Base-by-base conservation (phyloP, 2,329 filamentous ascomycete genomes). In the Hirsutella rhossiliensis region DNA sequence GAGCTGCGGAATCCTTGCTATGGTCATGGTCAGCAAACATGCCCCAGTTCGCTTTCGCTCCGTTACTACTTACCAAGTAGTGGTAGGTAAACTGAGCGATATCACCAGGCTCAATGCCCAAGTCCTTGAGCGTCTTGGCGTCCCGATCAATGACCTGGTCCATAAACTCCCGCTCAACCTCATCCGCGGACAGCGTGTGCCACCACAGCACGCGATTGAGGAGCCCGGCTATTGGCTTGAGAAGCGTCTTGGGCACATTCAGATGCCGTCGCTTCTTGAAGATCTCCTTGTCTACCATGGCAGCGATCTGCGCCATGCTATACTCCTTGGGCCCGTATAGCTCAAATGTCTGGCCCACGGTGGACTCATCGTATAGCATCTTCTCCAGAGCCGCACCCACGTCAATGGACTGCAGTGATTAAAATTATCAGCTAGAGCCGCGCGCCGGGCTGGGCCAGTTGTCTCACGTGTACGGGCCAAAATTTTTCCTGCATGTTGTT, bases 61-160 rank as follows among this genome's bases (percentile, higher is more conserved):
- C 2, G 12, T 20, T 23, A 27, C 28, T 31, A 68, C 84, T 67
- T 72, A 92, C 87, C 72, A 97, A 66, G 68, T 98, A 98, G 66
- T 94, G 84, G 67, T 90, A 97, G 52, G 87, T 94, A 62, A 87
- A 80, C 63, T 85, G 82, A 63, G 77, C 81, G 56, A 97, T 77
- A 50, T 97, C 89, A 40, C 80, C 84, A 28, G 90, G 87, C 66
- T 88, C 84, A 51, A 98, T 95, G 48, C 79, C 86, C 40, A 98
- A 75, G 60, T 97, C 89, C 66, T 85, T 85, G 70, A 97, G 94
- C 2, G 92, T 97, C 77, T 96, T 97, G 52, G 92, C 92, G 30
- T 73, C 79, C 47, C 80, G 80, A 63, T 98, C 92, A 59, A 98
- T 94, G 54, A 78, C 71, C 65, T 98, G 92, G 65, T 98, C 85